A percentile compares a stretch with the other conserved stretches of the same genome.
These are phyloP conservation scores for Castanospermum australe DNA, from an alignment of 306 rosid species.

Conservation along the genomic window DNA sequence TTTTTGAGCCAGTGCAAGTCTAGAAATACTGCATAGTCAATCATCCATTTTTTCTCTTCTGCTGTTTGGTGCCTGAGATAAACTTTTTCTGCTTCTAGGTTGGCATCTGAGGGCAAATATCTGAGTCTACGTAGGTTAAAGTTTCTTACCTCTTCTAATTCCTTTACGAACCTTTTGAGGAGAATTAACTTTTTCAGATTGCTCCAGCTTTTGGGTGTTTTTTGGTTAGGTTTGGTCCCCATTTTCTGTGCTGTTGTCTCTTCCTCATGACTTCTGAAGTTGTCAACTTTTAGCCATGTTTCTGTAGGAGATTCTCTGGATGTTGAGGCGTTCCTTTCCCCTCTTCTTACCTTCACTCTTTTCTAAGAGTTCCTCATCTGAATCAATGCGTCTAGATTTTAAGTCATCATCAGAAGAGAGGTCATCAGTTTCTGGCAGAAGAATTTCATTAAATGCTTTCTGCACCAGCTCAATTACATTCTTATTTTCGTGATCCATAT, in stretches of 20 bases:
- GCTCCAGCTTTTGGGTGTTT: conserved; percentile 71
- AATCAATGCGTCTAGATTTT: conserved; percentile 26
- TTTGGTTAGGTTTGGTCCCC: conserved; percentile 42
- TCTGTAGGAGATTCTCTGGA: conserved; percentile 29
- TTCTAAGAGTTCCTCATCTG: conserved; percentile 30
- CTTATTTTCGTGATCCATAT: conserved; percentile 30
- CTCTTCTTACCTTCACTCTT: conserved; percentile 34
- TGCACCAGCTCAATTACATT: conserved; percentile 63
- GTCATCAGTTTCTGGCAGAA: conserved; percentile 70
- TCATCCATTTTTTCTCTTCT: conserved; percentile 78
- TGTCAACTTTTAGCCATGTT: conserved; percentile 11
- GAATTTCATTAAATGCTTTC: conserved; percentile 83
- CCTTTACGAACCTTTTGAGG: conserved; percentile 84
- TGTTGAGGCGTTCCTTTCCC: conserved; percentile 21
- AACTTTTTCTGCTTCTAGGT: conserved; percentile 55
- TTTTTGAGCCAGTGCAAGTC: conserved; percentile 75
- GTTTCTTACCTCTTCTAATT: conserved; percentile 69
- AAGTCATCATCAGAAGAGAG: conserved; percentile 22
- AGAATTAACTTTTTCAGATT: conserved; percentile 67
- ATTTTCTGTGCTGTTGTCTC: conserved; percentile 35
- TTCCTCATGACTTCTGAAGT: conserved; percentile 17
- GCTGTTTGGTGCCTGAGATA: conserved; percentile 54
- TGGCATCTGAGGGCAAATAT: conserved; percentile 41
- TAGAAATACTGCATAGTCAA: conserved; percentile 83
- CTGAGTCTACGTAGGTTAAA: conserved; percentile 37